Evolutionary conservation across 805 yeast genomes (phyloP), one percentile per base, ranked within the genome.

Genomic region (Starmerella potacharoeniae): DNA sequence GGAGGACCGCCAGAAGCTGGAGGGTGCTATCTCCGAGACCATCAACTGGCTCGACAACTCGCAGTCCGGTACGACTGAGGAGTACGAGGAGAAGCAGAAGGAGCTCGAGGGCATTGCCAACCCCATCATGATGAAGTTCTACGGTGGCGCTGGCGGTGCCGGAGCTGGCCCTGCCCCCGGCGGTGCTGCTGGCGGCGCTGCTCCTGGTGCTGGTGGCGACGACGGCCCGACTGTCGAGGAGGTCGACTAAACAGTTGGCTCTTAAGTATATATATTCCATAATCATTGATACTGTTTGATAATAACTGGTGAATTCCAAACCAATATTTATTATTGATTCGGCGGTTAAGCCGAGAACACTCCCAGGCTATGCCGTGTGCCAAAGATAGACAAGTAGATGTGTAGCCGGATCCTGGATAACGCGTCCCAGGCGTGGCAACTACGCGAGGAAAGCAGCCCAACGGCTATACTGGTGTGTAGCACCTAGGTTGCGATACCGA

Each of bases 61-160:
- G 79, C 91, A 84, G 75, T 80, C 96, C 62, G 97, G 95, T 65
- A 73, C 95, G 54, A 81, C 86, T 57, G 97, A 91, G 71, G 97
- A 90, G 79, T 90, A 75, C 73, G 78, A 81, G 69, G 95, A 85
- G 75, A 84, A 80, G 78, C 95, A 89, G 79, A 90, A 90, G 83
- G 96, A 89, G 76, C 83, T 90, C 69, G 97, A 91, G 79, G 84
- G 81, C 65, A 78, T 84, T 74, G 95, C 96, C 65, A 90, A 90
- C 81, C 97, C 97, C 73, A 87, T 90, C 76, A 84, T 90, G 88
- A 81, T 88, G 73, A 88, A 90, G 81, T 88, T 93, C 80, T 91
- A 91, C 83, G 93, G 86, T 74, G 73, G 67, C 58, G 73, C 72
- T 58, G 95, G 89, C 72, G 95, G 88, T 73, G 84, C 83, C 63